Base-by-base conservation (phyloP, 2,329 filamentous ascomycete genomes). In the Colletotrichum sp. region DNA sequence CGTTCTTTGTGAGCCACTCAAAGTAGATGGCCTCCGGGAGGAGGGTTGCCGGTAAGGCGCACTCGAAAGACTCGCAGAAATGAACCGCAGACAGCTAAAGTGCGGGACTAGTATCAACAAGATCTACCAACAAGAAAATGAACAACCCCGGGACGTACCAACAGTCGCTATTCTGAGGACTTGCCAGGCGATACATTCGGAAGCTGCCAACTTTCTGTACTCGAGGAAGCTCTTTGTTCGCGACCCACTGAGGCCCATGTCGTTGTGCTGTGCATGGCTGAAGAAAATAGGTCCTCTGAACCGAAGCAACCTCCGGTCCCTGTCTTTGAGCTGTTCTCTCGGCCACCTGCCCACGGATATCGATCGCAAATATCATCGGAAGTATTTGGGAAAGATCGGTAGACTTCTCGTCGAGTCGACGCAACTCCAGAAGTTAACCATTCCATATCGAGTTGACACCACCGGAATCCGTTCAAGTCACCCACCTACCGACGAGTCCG, bases 301-400 rank as follows among this genome's bases (percentile, higher is more conserved):
- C 44, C n/a, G 44, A 49, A 22, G 44, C 44, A 49, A 22, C n/a
- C 44, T 49, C 2, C 44, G n/a, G 13, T 49, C 11, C n/a, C 19
- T 49, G 19, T 49, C 19, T 22, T 49, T 49, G 19, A 49, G 44
- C 5, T 22, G 3, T n/a, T n/a, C n/a, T n/a, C n/a, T n/a, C n/a
- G n/a, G n/a, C n/a, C n/a, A n/a, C n/a, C n/a, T n/a, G n/a, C n/a
- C n/a, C n/a, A n/a, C n/a, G n/a, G n/a, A 2, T 44, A 9, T n/a
- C 39, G 3, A n/a, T n/a, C 39, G 5, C 0, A 0, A 11, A 0
- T 0, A 11, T n/a, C 0, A 44, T 44, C 1, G 39, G 39, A 5
- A 44, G 8, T 6, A n/a, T 0, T 44, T 1, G 5, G 8, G 5
- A n/a, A 44, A n/a, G 9, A 44, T 44, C 19, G 39, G 39, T n/a